These are phyloP conservation scores for Gossypium australe DNA, from an alignment of 345 rosid species.

Conservation along the genomic window DNA sequence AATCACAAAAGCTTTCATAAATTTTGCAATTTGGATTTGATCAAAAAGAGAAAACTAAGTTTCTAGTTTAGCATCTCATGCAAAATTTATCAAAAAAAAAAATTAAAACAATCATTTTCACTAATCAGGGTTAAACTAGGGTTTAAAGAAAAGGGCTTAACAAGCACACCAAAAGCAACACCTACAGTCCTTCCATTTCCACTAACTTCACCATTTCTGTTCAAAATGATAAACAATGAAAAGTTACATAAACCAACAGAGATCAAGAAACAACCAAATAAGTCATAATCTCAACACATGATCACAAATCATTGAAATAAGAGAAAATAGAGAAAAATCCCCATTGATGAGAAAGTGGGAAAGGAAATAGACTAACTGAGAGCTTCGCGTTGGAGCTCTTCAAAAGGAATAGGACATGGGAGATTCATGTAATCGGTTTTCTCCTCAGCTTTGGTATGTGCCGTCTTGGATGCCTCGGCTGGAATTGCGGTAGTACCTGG, in stretches of 20 bases:
- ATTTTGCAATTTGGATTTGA: too few relatives aligned
- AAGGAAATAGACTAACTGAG: constrained; percentile 37
- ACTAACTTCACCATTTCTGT: neutral
- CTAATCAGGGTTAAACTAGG: neutral
- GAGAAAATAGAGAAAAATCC: neutral
- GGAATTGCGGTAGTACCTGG: constrained; percentile 24
- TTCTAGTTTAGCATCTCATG: too few relatives aligned
- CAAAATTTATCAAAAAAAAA: neutral
- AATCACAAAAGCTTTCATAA: too few relatives aligned
- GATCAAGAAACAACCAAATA: neutral
- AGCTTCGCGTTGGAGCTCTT: constrained; percentile 91
- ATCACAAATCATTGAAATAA: neutral
- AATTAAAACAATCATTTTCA: neutral
- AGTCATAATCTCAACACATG: neutral
- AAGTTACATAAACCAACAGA: neutral
- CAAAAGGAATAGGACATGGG: constrained; percentile 88
- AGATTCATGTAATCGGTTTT: constrained; percentile 69
- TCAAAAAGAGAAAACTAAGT: too few relatives aligned
- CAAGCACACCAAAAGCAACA: neutral
- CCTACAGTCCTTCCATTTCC: neutral
- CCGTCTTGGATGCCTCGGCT: constrained; percentile 23
- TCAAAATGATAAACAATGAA: neutral
- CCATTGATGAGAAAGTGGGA: neutral
- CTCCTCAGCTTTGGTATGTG: constrained; percentile 34
- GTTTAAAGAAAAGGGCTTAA: neutral